Conservation (phyloP, 495 filamentous ascomycete genomes). For the Aspergillus carlsbadensis region DNA sequence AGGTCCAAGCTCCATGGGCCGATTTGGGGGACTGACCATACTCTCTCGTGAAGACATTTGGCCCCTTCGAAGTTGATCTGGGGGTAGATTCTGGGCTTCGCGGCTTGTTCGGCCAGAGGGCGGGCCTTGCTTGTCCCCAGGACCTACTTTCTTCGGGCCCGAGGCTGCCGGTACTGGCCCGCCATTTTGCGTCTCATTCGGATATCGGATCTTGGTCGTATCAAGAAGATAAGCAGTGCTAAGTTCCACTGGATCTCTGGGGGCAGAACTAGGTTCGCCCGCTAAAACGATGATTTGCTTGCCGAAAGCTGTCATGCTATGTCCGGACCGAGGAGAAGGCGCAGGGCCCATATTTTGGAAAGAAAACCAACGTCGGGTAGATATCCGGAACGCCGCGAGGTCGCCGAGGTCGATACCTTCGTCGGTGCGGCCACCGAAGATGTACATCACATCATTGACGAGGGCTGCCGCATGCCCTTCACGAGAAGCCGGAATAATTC, state of each 20-base stretch:
- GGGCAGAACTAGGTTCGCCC: slow-evolving; percentile 88
- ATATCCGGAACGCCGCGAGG: slow-evolving; percentile 91
- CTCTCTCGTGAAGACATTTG: slow-evolving; percentile 54
- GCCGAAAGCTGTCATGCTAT: slow-evolving; percentile 94
- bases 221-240: slow-evolving; percentile 89
- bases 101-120: slow-evolving; percentile 51
- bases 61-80: slow-evolving; percentile 54
- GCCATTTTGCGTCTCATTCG: slow-evolving; percentile 65
- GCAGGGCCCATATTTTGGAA: slow-evolving; percentile 99
- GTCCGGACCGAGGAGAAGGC: slow-evolving; percentile 88
- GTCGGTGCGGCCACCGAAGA: slow-evolving; percentile 95
- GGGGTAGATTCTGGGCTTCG: slow-evolving; percentile 59
- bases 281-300: slow-evolving; percentile 90
- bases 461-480: slow-evolving; percentile 94
- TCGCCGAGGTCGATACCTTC: slow-evolving; percentile 91
- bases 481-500: slow-evolving; percentile 88
- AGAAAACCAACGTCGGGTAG: slow-evolving; percentile 92
- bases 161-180: slow-evolving; percentile 27
- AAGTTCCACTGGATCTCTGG: slow-evolving; percentile 76
- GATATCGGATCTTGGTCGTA: slow-evolving; percentile 94
- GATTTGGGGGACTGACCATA: slow-evolving; percentile 41
- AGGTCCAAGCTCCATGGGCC: slow-evolving; percentile 29
- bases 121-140: slow-evolving; percentile 33
- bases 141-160: slow-evolving; percentile 36
- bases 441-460: slow-evolving; percentile 97